Evolutionary conservation across 2,329 filamentous ascomycete species (phyloP), one percentile per base, ranked within the genome.

Genomic region (Botryotinia narcissicola): DNA sequence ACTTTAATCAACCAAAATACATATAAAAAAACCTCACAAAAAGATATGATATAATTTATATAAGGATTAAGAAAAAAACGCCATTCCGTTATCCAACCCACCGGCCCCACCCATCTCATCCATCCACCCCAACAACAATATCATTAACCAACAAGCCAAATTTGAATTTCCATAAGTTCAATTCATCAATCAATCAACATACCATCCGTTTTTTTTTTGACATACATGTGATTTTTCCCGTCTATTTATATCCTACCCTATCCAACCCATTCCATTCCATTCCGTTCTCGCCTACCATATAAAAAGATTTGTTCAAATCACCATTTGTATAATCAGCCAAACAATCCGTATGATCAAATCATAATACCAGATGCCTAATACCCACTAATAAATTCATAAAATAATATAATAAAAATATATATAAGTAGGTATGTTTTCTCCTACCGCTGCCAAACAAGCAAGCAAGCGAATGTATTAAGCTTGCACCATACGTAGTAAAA

Each of bases 171-270:
- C 63, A 4, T 32, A 42, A 14, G 9, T 16, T 32, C 37, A 35
- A 10, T 37, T 18, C 32, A 61, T 37, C 22, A 29, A 8, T 57
- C 32, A 54, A 57, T 54, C 16, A 57, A n/a, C 35, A 42, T 42
- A 42, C 25, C 25, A 57, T 32, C 48, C 48, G n/a, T 42, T 57
- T 40, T 66, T n/a, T n/a, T n/a, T 57, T 68, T 32, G 7, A 68
- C 10, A 57, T 32, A 68, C 35, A 68, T 42, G 16, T 68, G 29
- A 68, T 70, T 70, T 44, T n/a, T 40, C 51, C 51, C 54, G 32
- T 70, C 67, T 71, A 57, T 71, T 51, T 44, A 66, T 71, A 64
- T 44, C 57, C n/a, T 37, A 40, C 37, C 68, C 57, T 18, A 60
- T 29, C 57, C 40, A 5, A 16, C 18, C 51, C n/a, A 35, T 40